phyloP scores from a whole-genome alignment of 805 yeast genomes.

The Candida khao-thaluensis region DNA sequence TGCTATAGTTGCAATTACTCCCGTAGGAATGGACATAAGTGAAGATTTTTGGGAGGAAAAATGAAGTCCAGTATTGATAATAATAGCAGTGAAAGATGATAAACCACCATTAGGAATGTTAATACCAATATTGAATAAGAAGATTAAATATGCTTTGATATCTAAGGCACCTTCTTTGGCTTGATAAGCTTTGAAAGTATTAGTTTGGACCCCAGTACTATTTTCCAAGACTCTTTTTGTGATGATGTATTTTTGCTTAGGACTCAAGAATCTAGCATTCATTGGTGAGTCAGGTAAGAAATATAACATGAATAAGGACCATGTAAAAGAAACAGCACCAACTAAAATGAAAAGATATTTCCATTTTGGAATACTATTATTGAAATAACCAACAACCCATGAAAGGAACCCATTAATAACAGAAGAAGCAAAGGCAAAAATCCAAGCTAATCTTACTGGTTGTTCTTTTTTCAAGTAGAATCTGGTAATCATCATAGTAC shows the following conservation, averaged over 20 bases:
- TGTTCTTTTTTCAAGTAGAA: constrained; percentile 20
- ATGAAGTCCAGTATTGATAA: constrained; percentile 26
- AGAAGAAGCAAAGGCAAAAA: constrained; percentile 21
- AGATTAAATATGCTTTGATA: constrained; percentile 19
- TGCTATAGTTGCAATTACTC: constrained; percentile 30
- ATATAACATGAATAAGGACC: constrained; percentile 20
- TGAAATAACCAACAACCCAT: constrained; percentile 20
- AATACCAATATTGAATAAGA: constrained; percentile 24
- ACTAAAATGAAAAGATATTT: constrained; percentile 23
- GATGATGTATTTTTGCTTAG: constrained; percentile 17
- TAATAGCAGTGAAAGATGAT: constrained; percentile 28
- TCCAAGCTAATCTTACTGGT: constrained; percentile 18
- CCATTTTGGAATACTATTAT: constrained; percentile 19
- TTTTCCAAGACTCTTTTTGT: constrained; percentile 17
- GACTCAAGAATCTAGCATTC: constrained; percentile 19
- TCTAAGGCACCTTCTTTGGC: constrained; percentile 21
- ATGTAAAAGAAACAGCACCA: constrained; percentile 21
- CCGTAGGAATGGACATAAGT: constrained; percentile 28
- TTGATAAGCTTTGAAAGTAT: constrained; percentile 21
- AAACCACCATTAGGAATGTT: constrained; percentile 33
- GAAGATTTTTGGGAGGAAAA: constrained; percentile 20
- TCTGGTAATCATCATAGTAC: constrained; percentile 16
- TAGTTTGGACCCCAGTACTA: constrained; percentile 18
- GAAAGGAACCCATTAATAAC: constrained; percentile 25
- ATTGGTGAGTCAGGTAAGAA: constrained; percentile 22